Evolutionary conservation across 805 yeast species (phyloP), one percentile per base, ranked within the genome.

Genomic region (Nakazawaea siamensis): DNA sequence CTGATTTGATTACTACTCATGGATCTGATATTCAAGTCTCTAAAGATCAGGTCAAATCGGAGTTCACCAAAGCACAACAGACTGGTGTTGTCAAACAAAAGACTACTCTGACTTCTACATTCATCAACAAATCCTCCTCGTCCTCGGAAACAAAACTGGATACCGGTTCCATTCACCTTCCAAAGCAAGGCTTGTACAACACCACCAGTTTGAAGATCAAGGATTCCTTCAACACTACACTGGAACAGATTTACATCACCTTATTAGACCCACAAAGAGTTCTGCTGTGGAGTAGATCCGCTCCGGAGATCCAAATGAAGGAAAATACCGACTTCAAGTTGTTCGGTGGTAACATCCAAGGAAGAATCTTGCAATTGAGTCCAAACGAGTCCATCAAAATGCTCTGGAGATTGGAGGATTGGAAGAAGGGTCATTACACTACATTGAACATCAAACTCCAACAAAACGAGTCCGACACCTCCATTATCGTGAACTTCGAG

Each of bases 1-100:
- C 62, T 17, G 95, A 84, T 47, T 70, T 92, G 55, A 77, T 92
- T 47, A 53, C 54, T 12, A 71, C 68, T 4, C 85, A 92, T 47
- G 92, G 94, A 28, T 72, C 78, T 32, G 96, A 84, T 54, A 87
- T 92, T 48, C 97, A 92, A 63, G 76, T 84, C 34, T 79, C 81
- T 9, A 79, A 68, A 28, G 75, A 72, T 33, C 76, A 80, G 55
- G 80, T 70, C 26, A 64, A 66, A 33, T 77, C 84, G 1, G 57
- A 61, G 17, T 67, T 64, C 43, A 78, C 85, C 1, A 62, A 65
- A 40, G 64, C 67, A 10, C 70, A 70, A 44, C 75, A 73, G 40
- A 50, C 57, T 18, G 46, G 41, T 7, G 50, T 45, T 27, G 50
- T 45, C 28, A 49, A 45, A 19, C 51, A 41, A 34, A 52, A 51